A percentile compares a stretch with the other conserved stretches of the same genome.
These are phyloP conservation scores for Stephania japonica DNA, from an alignment of 164 flowering plant species.

Conservation along the genomic window DNA sequence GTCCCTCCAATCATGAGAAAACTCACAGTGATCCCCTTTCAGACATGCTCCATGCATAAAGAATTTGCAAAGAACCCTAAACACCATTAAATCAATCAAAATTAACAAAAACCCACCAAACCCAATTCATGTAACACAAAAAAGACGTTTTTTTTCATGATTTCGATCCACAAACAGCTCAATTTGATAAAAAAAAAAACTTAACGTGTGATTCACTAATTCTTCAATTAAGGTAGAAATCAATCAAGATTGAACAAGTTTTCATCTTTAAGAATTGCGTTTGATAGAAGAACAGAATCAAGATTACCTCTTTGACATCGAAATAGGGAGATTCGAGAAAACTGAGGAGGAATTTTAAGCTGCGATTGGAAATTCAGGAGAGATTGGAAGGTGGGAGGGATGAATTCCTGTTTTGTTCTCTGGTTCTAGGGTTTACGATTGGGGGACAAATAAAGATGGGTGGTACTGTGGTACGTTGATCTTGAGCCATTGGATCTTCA, in stretches of 20 bases:
- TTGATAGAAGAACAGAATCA: neutral
- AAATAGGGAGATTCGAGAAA: neutral
- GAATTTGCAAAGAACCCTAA: slow-evolving; percentile 85
- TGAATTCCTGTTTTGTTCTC: neutral
- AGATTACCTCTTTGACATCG: slow-evolving; percentile 33
- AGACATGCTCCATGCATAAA: slow-evolving; percentile 86
- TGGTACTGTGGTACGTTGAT: neutral
- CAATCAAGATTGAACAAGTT: neutral
- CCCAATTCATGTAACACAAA: neutral
- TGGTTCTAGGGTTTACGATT: slow-evolving; percentile 8
- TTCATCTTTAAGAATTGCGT: neutral
- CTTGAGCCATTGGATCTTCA: neutral
- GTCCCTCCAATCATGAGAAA: slow-evolving; percentile 82
- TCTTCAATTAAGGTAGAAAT: neutral
- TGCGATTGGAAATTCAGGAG: neutral
- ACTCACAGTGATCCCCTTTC: slow-evolving; percentile 93
- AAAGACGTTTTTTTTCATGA: neutral
- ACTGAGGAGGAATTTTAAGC: slow-evolving; percentile 5
- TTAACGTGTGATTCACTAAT: neutral
- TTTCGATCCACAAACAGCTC: neutral
- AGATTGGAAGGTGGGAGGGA: neutral
- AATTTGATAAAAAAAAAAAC: neutral
- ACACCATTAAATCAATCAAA: neutral
- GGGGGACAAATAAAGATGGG: neutral
- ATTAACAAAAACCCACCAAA: neutral